Base-by-base conservation (phyloP, 805 yeast species). In the Naumovozyma dairenensis region DNA sequence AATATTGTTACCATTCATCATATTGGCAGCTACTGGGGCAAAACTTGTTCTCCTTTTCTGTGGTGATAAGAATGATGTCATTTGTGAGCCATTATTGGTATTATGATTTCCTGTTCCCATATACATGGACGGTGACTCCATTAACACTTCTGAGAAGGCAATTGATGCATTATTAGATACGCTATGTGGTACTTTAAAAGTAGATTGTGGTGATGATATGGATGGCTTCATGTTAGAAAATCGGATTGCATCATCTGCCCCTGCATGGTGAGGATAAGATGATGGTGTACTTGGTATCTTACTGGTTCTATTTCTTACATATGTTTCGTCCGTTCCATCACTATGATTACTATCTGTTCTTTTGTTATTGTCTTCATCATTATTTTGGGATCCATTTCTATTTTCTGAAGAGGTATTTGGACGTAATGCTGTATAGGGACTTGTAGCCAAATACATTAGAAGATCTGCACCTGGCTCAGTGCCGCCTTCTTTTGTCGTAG, bases 391-490 rank as follows among this genome's bases (percentile, higher is more conserved):
- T 16, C 14, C 18, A 16, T 29, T 16, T 25, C 29, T 14, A 22
- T 21, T 6, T 12, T 12, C 8, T 32, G 27, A 18, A 28, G 21
- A 19, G 26, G 22, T 10, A 16, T 18, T 16, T 5, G 24, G 29
- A 21, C 29, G 33, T 8, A 16, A 32, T 12, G 40, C 28, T 1
- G 46, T 44, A 39, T 53, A 55, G 2, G 63, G 63, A 24, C 59
- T 52, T 24, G 62, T 52, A 2, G 63, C 63, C 13, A 58, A 35
- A 34, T 57, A 58, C 55, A 58, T 53, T 25, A 58, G 42, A 22
- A 58, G 31, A 39, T 58, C 63, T 9, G 61, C 62, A 10, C 59
- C 63, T 10, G 49, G 42, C 19, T 52, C 59, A 35, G 51, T 49
- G 9, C 44, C n/a, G n/a, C n/a, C n/a, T n/a, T n/a, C n/a, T n/a